These are phyloP conservation scores for Exophiala aquamarina DNA, from an alignment of 2,329 filamentous ascomycete genomes.

Conservation along the genomic window DNA sequence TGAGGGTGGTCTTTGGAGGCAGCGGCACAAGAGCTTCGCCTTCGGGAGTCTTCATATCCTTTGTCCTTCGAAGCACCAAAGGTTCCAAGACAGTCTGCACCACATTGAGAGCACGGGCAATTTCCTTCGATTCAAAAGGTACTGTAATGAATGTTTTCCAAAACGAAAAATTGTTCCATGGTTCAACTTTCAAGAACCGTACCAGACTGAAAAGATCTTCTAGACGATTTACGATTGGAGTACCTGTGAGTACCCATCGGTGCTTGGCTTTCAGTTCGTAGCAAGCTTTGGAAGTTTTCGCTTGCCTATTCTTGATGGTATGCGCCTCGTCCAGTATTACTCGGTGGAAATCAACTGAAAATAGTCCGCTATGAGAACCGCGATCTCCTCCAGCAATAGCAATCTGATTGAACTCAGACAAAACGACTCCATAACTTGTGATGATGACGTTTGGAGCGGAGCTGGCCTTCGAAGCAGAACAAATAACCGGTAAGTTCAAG, in stretches of 20 bases:
- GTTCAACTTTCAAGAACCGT: slow-evolving; percentile 88
- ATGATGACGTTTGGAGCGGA: slow-evolving; percentile 87
- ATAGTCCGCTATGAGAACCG: slow-evolving; percentile 70
- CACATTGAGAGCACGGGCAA: slow-evolving; percentile 88
- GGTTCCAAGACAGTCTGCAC: slow-evolving; percentile 96
- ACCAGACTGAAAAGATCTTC: slow-evolving; percentile 94
- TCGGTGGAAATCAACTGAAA: slow-evolving; percentile 91
- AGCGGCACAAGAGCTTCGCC: slow-evolving; percentile 79
- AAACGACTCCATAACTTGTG: slow-evolving; percentile 87
- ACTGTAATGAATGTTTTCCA: slow-evolving; percentile 99
- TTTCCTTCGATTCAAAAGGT: slow-evolving; percentile 94
- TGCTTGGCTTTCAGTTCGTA: slow-evolving; percentile 84
- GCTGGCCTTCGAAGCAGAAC: slow-evolving; percentile 69
- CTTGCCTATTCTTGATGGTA: slow-evolving; percentile 83
- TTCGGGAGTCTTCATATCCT: slow-evolving; percentile 95
- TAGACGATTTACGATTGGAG: slow-evolving; percentile 92
- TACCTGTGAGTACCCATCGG: slow-evolving; percentile 91
- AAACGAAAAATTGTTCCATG: slow-evolving; percentile 98
- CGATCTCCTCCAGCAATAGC: slow-evolving; percentile 65
- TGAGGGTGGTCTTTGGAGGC: slow-evolving; percentile 76
- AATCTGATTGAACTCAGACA: slow-evolving; percentile 84
- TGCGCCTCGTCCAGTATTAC: slow-evolving; percentile 95
- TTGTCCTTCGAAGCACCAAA: slow-evolving; percentile 89
- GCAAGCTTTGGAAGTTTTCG: slow-evolving; percentile 92
- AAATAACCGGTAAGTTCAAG: slow-evolving; percentile 74